Conservation (phyloP, 441 rosid species). For the Erysimum cheiri region DNA sequence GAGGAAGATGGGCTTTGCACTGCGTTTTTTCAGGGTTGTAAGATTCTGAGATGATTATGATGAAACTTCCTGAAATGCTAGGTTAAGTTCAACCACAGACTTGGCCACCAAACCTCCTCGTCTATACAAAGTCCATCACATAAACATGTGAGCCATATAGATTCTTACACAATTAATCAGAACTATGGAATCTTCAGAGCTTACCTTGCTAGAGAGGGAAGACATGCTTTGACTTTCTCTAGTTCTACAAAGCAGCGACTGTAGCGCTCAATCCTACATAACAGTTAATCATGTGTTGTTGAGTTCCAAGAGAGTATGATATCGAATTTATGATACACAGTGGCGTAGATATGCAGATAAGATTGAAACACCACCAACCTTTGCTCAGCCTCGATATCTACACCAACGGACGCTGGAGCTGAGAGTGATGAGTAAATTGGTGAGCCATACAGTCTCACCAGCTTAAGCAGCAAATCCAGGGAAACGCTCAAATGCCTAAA, state of each 20-base stretch:
- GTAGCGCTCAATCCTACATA: slow-evolving; percentile 79
- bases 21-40: not conserved
- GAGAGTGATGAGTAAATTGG: slow-evolving; percentile 82
- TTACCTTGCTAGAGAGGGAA: slow-evolving; percentile 73
- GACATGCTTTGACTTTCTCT: slow-evolving; percentile 77
- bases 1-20: slow-evolving; percentile 24
- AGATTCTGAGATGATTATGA: slow-evolving; percentile 27
- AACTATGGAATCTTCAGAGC: slow-evolving; percentile 7
- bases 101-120: slow-evolving; percentile 86
- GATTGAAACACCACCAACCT: slow-evolving; percentile 57
- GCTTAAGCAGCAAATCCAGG: slow-evolving; percentile 82
- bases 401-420: slow-evolving; percentile 84
- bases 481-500: slow-evolving; percentile 83
- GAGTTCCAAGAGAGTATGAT: not conserved
- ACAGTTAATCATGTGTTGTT: slow-evolving; percentile 29
- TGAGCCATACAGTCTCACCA: slow-evolving; percentile 80
- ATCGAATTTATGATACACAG: not conserved
- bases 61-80: slow-evolving; percentile 81
- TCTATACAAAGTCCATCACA: slow-evolving; percentile 46
- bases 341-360: slow-evolving; percentile 20
- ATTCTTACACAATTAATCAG: not conserved
- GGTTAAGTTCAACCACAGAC: slow-evolving; percentile 79
- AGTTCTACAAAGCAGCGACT: slow-evolving; percentile 87
- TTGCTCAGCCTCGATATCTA: slow-evolving; percentile 96
- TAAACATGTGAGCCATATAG: slow-evolving; percentile 3